Base-by-base conservation (phyloP, 2,329 filamentous ascomycete species). In the Gnomoniopsis sp. region DNA sequence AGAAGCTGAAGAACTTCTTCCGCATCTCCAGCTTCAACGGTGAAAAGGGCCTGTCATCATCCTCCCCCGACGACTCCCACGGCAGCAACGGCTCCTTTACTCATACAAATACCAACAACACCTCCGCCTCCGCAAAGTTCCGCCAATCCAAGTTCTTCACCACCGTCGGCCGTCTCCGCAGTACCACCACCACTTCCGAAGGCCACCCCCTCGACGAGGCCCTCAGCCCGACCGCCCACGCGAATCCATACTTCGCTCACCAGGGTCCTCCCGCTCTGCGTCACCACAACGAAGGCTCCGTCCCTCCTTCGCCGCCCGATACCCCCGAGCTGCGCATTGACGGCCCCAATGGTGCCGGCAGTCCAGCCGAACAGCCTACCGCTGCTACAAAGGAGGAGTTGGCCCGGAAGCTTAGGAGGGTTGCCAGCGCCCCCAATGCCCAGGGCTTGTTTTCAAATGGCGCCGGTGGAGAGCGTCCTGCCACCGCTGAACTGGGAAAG, bases 201-300 rank as follows among this genome's bases (percentile, higher is more conserved):
- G 93, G 93, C 66, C 92, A 97, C 71, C 85, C 88, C 59, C 82
- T 97, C 64, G 93, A 97, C 66, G 93, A 97, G 73, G 81, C 85
- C 62, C 82, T 96, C 69, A 96, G 93, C 70, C 95, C 95, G 26
- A 98, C 92, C 4, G 93, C 93, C 53, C 87, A 93, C 70, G 93
- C 92, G 64, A 99, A 99, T 72, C 95, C 95, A 19, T 99, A 99
- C 76, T 99, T 98, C 74, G 90, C 88, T 65, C 95, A 98, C 72
- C 95, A 99, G 76, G 95, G 95, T 58, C 92, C 92, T 67, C 95
- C 95, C 3, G 90, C 91, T 64, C 80, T 98, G 67, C 88, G 93
- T 70, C 95, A 99, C 77, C 92, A 96, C 77, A 96, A 98, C 73
- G 91, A 95, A 66, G 90, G 88, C 69, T 97, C 92, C 64, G 90